Base-by-base conservation (phyloP, 2,329 filamentous ascomycete genomes). In the Fusarium staphyleae region DNA sequence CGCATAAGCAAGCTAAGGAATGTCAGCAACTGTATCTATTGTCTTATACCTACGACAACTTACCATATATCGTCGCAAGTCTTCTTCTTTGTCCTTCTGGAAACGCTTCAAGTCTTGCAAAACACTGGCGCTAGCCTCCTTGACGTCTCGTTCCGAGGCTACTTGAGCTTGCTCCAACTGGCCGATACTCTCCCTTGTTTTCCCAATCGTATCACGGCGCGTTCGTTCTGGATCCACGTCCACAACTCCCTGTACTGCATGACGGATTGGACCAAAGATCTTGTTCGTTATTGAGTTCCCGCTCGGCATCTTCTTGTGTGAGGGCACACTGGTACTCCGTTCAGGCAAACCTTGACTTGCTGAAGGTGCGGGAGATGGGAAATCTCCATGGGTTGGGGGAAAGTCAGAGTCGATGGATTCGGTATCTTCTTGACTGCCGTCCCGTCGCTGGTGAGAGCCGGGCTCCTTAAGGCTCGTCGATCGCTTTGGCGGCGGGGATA, bases 321-420 rank as follows among this genome's bases (percentile, higher is more conserved):
- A 69, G 6, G 63, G 57, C 30, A 68, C 63, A 67, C 75, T 75
- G 64, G 68, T 70, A 71, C 75, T 69, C 72, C 81, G 72, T 74
- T 86, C 78, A 11, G 88, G 87, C 12, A 83, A 78, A 13, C 88
- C 89, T 69, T 96, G 89, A 55, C 86, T 85, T 32, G 89, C 87
- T 15, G 90, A 89, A n/a, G 89, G 85, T 15, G 80, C 78, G n/a
- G 83, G 79, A 1, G 86, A 79, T 14, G 72, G 62, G 28, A 83
- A 75, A 52, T 95, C 91, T 33, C 88, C 88, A 67, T 96, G 90
- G 1, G 89, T 96, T 1, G 92, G 90, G 3, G 93, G 93, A 61
- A 99, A 99, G 71, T 98, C 95, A 0, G 93, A 96, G 72, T 99
- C 95, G 53, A 97, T 92, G 1, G 91, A 96, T 22, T 89, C 90